phyloP scores from a whole-genome alignment of 306 rosid species.

The Abrus precatorius region DNA sequence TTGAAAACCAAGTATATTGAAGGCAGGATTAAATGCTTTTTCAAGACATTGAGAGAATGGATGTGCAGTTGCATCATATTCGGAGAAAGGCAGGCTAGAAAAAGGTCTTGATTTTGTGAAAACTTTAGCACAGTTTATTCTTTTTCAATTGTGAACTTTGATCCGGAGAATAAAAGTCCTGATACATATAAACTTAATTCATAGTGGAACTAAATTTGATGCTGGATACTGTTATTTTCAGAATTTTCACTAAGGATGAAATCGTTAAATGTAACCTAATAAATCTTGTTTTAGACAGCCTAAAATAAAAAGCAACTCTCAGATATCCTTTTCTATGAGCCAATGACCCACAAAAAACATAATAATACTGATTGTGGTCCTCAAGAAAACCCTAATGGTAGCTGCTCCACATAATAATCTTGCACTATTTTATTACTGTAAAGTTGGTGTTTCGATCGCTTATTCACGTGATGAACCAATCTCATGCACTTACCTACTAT shows the following conservation, averaged over 20 bases:
- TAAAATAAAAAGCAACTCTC: not conserved
- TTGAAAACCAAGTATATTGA: too few relatives aligned
- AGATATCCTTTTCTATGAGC: not conserved
- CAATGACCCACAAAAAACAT: not conserved
- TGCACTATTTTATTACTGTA: slow-evolving; percentile 7
- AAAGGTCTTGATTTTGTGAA: not conserved
- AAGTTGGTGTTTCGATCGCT: not conserved
- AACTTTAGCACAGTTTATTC: not conserved
- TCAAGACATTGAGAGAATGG: too few relatives aligned
- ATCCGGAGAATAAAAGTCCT: not conserved
- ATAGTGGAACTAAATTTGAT: not conserved
- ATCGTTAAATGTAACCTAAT: not conserved
- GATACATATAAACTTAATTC: not conserved
- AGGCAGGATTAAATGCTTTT: too few relatives aligned
- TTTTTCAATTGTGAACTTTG: slow-evolving; percentile 3
- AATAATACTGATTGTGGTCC: slow-evolving; percentile 1
- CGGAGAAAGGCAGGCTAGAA: not conserved
- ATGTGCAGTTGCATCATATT: not conserved
- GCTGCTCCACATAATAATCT: not conserved
- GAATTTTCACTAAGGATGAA: not conserved
- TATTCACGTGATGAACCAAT: slow-evolving; percentile 33
- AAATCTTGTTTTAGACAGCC: not conserved
- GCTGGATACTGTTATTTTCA: not conserved
- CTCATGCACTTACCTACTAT: not conserved
- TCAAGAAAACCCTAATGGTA: slow-evolving; percentile 2